Conservation (phyloP, 805 yeast species). For the Pichia kluyveri region DNA sequence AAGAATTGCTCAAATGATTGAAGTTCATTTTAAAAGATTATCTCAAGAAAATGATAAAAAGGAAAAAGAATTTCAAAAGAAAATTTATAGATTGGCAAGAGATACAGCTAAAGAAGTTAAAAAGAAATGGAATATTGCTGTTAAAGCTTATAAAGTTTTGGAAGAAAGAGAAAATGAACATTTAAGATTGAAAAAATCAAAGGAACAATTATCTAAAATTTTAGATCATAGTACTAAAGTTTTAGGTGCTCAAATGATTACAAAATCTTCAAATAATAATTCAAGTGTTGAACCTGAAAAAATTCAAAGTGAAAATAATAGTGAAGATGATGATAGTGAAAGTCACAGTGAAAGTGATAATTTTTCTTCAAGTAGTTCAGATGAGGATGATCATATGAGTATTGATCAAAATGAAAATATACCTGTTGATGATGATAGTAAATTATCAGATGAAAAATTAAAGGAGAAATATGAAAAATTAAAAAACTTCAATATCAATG, state of each 20-base stretch:
- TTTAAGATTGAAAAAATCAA: slow-evolving; percentile 69
- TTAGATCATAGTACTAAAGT: slow-evolving; percentile 86
- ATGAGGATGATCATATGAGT: slow-evolving; percentile 18
- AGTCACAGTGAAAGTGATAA: slow-evolving; percentile 6
- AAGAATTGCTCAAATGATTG: slow-evolving; percentile 74
- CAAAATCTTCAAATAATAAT: slow-evolving; percentile 15
- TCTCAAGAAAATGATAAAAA: slow-evolving; percentile 84
- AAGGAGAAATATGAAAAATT: slow-evolving; percentile 45
- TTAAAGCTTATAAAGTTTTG: slow-evolving; percentile 63
- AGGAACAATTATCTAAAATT: slow-evolving; percentile 79
- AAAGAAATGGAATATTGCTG: slow-evolving; percentile 86
- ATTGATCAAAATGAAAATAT: slow-evolving; percentile 14
- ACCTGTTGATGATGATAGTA: slow-evolving; percentile 30
- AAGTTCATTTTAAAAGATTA: slow-evolving; percentile 74
- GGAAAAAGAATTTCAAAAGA: slow-evolving; percentile 65
- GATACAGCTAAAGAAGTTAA: slow-evolving; percentile 76
- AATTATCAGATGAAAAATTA: slow-evolving; percentile 47
- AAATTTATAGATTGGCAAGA: slow-evolving; percentile 62
- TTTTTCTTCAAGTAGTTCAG: slow-evolving; percentile 1
- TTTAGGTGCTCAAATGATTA: slow-evolving; percentile 70
- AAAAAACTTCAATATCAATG: too few species aligned
- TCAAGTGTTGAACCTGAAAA: slow-evolving; percentile 14
- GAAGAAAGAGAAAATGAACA: slow-evolving; percentile 76
- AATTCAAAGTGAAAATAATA: slow-evolving; percentile 15
- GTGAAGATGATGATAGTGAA: slow-evolving; percentile 15